Percentiles rank a stretch among this genome's conserved stretches.
phyloP scores from a whole-genome alignment of 2,329 filamentous ascomycete species.

The Podosphaera xanthii region DNA sequence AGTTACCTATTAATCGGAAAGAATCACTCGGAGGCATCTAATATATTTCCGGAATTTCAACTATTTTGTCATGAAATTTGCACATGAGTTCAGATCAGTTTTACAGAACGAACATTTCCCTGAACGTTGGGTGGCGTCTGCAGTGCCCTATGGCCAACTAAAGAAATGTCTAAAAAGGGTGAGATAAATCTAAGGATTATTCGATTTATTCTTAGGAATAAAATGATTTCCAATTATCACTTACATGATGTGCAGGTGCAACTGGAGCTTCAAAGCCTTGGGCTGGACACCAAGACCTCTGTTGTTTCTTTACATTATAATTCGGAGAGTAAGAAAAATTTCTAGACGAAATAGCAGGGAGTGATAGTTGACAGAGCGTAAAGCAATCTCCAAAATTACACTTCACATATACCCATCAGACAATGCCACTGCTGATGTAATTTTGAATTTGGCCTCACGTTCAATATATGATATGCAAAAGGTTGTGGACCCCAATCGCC shows the following conservation, averaged over 20 bases:
- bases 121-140: constrained; percentile 44
- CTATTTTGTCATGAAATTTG: constrained; percentile 52
- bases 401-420: constrained; percentile 44
- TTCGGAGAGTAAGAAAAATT: constrained; percentile 22
- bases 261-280: constrained; percentile 44
- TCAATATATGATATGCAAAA: neutral
- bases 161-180: constrained; percentile 80
- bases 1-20: too few relatives aligned
- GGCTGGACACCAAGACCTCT: constrained; percentile 38
- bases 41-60: neutral
- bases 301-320: constrained; percentile 27
- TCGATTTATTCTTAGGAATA: neutral
- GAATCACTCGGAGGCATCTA: too few relatives aligned
- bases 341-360: neutral
- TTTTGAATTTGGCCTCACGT: constrained; percentile 21
- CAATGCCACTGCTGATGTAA: constrained; percentile 45
- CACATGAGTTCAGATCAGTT: constrained; percentile 48
- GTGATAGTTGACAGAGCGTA: constrained; percentile 14
- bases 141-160: constrained; percentile 63
- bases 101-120: constrained; percentile 55
- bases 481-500: neutral
- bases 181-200: constrained; percentile 9
- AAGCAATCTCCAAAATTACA: constrained; percentile 44
- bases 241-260: constrained; percentile 14
- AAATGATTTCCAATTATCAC: neutral